Base-by-base conservation (phyloP, 805 yeast species). In the Kodamaea neixiangensis region DNA sequence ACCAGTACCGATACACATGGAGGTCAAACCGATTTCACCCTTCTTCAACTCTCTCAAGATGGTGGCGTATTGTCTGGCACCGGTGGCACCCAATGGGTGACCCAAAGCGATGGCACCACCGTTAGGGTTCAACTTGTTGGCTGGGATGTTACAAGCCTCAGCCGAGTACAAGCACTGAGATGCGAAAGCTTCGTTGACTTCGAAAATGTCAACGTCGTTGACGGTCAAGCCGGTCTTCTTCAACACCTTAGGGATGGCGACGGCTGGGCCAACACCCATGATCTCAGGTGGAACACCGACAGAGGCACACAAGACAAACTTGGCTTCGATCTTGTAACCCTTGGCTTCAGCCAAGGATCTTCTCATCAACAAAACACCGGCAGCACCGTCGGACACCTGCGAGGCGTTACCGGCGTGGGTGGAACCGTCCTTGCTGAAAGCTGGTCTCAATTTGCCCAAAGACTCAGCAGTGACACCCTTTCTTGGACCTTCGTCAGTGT, bases 51-150 rank as follows among this genome's bases (percentile, higher is more conserved):
- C 93, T 61, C 92, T 80, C 66, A 93, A 71, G 54, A 93, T 71
- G 3, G 98, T 93, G 41, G 97, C 92, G 47, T 89, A 79, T 74
- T 92, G 97, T 70, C 98, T 85, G 10, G 97, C 91, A 65, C 96
- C 96, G 45, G 68, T 64, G 48, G 69, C 64, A 54, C 78, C 78
- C 60, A 74, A 72, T 52, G 98, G 98, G 71, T 92, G 98, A 17
- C 98, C 98, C 54, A 92, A 72, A 5, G 97, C 97, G 60, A 93
- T 92, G 45, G 97, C 97, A 63, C 98, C 98, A 64, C 98, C 98
- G 66, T 86, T 83, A 57, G 96, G 92, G 75, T 91, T 91, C 56
- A 91, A 69, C 63, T 65, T 71, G 52, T 77, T 78, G 41, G 66
- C 50, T 52, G 91, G 92, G 53, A 93, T 82, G 46, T 86, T 83